Conservation (phyloP, 306 rosid species). For the Fragaria iinumae region DNA sequence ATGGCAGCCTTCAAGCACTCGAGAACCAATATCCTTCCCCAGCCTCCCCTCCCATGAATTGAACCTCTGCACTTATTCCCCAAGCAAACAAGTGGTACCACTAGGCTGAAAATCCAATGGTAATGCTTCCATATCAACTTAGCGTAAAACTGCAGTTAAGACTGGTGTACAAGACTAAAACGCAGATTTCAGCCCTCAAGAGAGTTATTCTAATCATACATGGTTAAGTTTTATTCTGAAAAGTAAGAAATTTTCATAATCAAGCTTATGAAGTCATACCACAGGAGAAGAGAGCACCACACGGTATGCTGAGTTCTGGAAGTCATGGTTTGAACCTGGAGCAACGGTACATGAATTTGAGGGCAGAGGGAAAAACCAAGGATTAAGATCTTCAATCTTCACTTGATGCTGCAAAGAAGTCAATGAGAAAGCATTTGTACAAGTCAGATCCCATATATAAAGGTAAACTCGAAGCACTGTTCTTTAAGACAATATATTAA, state of each 20-base stretch:
- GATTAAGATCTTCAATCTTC: slow-evolving; percentile 53
- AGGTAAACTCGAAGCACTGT: not conserved
- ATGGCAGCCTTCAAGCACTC: not conserved
- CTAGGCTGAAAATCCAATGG: not conserved
- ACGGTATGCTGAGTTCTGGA: slow-evolving; percentile 59
- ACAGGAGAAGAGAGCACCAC: slow-evolving; percentile 91
- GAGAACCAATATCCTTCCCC: not conserved
- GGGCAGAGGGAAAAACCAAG: slow-evolving; percentile 94
- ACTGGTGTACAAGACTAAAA: not conserved
- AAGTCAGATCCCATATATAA: slow-evolving; percentile 8
- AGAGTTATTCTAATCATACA: not conserved
- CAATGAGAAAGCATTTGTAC: slow-evolving; percentile 18
- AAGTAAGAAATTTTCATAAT: not conserved
- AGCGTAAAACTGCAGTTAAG: not conserved
- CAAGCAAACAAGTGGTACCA: not conserved
- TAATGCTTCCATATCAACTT: not conserved
- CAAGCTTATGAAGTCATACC: slow-evolving; percentile 44
- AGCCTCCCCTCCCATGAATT: not conserved
- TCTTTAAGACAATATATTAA: too few relatives aligned
- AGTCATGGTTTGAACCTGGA: slow-evolving; percentile 95
- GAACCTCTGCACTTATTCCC: not conserved
- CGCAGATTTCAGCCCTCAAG: not conserved
- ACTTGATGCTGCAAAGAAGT: slow-evolving; percentile 48
- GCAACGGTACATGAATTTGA: slow-evolving; percentile 54
- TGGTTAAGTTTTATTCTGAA: not conserved